phyloP scores from a whole-genome alignment of 2,329 filamentous ascomycete species.

The Pyrenophora teres region DNA sequence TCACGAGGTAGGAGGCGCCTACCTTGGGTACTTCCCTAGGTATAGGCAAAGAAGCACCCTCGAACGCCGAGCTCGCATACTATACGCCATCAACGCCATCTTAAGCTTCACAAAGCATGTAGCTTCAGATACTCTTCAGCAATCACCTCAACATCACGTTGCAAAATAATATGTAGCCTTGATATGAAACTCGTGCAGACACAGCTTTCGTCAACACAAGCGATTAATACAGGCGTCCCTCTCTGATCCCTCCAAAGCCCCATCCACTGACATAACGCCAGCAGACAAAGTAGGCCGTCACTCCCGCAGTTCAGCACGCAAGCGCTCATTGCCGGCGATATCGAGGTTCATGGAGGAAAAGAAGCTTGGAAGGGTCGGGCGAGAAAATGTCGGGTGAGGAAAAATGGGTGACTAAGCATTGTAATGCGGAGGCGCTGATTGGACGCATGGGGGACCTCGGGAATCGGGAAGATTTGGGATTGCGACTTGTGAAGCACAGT shows the following conservation, averaged over 20 bases:
- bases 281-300: slow-evolving; percentile 41
- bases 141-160: not conserved
- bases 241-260: slow-evolving; percentile 50
- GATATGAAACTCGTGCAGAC: slow-evolving; percentile 59
- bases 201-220: slow-evolving; percentile 50
- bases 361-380: slow-evolving; percentile 15
- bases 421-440: slow-evolving; percentile 28
- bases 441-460: slow-evolving; percentile 31
- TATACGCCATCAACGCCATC: too few species aligned
- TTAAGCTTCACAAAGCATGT: too few species aligned
- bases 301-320: slow-evolving; percentile 43
- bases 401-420: slow-evolving; percentile 35
- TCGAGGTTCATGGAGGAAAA: slow-evolving; percentile 47
- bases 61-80: too few species aligned
- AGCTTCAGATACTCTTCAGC: too few species aligned
- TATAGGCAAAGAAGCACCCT: too few species aligned
- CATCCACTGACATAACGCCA: slow-evolving; percentile 49
- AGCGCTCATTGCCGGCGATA: slow-evolving; percentile 45
- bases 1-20: too few species aligned
- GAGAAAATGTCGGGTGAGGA: slow-evolving; percentile 41
- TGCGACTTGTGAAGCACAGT: slow-evolving; percentile 15
- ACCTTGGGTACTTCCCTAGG: too few species aligned
- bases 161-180: slow-evolving; percentile 51
- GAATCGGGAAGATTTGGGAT: slow-evolving; percentile 30
- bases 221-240: slow-evolving; percentile 60